phyloP scores from a whole-genome alignment of 208 protist species.

The Leishmania amazonensis region DNA sequence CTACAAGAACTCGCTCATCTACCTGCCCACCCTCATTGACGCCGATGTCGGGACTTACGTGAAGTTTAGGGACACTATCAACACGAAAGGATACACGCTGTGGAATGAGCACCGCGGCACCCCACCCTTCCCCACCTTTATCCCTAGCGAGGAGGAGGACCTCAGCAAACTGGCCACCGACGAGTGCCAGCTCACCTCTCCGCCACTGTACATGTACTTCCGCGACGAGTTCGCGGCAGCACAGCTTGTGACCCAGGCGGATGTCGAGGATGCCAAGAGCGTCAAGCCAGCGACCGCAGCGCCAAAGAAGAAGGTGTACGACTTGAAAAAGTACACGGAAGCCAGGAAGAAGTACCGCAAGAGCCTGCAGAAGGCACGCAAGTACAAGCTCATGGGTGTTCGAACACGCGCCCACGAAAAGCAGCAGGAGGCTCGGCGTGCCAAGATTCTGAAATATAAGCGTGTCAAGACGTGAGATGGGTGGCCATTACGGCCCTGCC shows the following conservation, averaged over 20 bases:
- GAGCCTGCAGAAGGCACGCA: constrained; percentile 81
- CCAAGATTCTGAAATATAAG: constrained; percentile 88
- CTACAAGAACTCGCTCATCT: constrained; percentile 94
- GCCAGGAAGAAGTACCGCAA: constrained; percentile 89
- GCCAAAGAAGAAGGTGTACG: constrained; percentile 91
- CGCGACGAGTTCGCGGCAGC: constrained; percentile 83
- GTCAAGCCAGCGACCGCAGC: constrained; percentile 73
- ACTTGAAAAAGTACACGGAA: constrained; percentile 92
- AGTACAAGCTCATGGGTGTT: constrained; percentile 85
- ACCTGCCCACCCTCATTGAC: constrained; percentile 87
- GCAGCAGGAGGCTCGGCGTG: constrained; percentile 86
- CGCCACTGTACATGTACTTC: constrained; percentile 91
- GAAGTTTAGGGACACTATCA: constrained; percentile 91
- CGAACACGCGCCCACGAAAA: constrained; percentile 89
- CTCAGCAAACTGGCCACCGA: constrained; percentile 85
- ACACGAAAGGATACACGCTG: constrained; percentile 91
- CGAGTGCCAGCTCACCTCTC: constrained; percentile 90
- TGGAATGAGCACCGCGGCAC: constrained; percentile 92
- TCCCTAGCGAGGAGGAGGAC: constrained; percentile 83
- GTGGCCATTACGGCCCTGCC: neutral
- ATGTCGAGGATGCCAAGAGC: constrained; percentile 91
- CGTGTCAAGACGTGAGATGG: constrained; percentile 80
- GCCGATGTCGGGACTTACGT: constrained; percentile 92
- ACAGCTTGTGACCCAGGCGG: constrained; percentile 88
- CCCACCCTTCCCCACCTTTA: constrained; percentile 92